Evolutionary conservation across 176 grass and related monocot species (phyloP), one percentile per base, ranked within the genome.

Genomic region (Triticum monococcum): DNA sequence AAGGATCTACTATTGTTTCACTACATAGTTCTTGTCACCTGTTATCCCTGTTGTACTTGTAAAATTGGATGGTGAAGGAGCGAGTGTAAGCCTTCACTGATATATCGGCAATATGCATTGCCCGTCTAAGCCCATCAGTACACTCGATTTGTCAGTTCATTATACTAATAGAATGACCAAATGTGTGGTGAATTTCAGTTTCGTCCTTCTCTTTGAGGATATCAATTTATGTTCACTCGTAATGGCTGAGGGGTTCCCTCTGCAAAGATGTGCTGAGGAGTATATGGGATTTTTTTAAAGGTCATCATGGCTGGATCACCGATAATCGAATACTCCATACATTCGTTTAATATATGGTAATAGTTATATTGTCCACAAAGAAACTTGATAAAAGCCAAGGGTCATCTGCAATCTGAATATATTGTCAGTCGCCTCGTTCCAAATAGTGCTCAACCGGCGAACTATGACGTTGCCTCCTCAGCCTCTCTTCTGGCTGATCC

Each of bases 41-140:
- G 50, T 71, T 81, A 52, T 16, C 4, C 14, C 68, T 76, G 25
- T 54, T 50, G 18, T 78, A 67, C 60, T 35, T 80, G 61, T 87
- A 84, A 59, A 87, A 75, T 80, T 80, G 32, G 16, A 7, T 48
- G 31, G 67, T 77, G 48, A 70, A 88, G 28, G 30, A 48, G 41
- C 41, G 17, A 41, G 32, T 41, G 31, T 46, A 25, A 30, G 28
- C 11, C 61, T 41, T 65, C 33, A 24, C 13, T 66, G 37, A 60
- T 89, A 59, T 64, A 26, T 78, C 33, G 3, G 8, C 48, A 57
- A 24, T 57, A 37, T 24, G 45, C 8, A 3, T 38, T 59, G 11
- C 35, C n/a, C 9, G 3, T 78, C 22, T 69, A 41, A 20, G 50
- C 75, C 20, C 32, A 36, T 60, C 30, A 78, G 20, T 33, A 9